Evolutionary conservation across 1,284 basidiomycete genomes (phyloP).

Genomic region (Apiotrichum akiyoshidainum): DNA sequence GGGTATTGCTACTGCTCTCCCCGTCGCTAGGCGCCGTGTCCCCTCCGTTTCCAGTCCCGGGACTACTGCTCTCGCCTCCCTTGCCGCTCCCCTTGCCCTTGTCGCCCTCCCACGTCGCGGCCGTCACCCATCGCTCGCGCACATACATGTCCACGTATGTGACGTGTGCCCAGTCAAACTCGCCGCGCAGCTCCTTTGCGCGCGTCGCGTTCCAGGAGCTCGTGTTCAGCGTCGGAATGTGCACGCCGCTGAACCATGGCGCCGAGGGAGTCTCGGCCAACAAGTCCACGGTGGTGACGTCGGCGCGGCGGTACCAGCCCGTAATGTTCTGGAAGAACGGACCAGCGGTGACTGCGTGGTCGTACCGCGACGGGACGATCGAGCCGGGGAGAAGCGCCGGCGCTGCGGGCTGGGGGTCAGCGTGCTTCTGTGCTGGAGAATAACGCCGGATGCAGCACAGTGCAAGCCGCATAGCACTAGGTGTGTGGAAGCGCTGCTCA

Average conservation of each 20-base stretch:
- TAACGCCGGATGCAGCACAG: background rate
- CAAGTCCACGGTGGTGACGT: conserved; percentile 28
- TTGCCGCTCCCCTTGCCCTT: background rate
- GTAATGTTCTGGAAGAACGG: conserved; percentile 46
- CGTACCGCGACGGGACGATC: conserved; percentile 34
- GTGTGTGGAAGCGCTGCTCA: background rate
- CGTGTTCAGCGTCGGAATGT: conserved; percentile 32
- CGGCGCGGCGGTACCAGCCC: conserved; percentile 46
- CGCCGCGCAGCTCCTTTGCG: conserved; percentile 35
- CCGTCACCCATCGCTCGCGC: conserved; percentile 25
- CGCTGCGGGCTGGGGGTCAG: conserved; percentile 26
- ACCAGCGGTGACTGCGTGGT: conserved; percentile 16
- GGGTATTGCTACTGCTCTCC: too few species aligned
- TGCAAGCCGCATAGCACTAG: background rate
- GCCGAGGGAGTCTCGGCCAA: conserved; percentile 2
- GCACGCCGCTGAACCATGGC: conserved; percentile 30
- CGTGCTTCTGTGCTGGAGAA: background rate
- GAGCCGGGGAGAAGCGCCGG: conserved; percentile 27
- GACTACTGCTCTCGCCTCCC: background rate
- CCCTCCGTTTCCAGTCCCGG: too few species aligned
- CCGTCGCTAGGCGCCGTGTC: too few species aligned
- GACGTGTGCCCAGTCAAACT: conserved; percentile 38
- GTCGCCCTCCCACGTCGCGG: background rate
- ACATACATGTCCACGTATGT: conserved; percentile 42
- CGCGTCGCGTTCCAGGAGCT: conserved; percentile 33